Conservation (phyloP, 495 filamentous ascomycete genomes). For the Chaetomium fimeti region DNA sequence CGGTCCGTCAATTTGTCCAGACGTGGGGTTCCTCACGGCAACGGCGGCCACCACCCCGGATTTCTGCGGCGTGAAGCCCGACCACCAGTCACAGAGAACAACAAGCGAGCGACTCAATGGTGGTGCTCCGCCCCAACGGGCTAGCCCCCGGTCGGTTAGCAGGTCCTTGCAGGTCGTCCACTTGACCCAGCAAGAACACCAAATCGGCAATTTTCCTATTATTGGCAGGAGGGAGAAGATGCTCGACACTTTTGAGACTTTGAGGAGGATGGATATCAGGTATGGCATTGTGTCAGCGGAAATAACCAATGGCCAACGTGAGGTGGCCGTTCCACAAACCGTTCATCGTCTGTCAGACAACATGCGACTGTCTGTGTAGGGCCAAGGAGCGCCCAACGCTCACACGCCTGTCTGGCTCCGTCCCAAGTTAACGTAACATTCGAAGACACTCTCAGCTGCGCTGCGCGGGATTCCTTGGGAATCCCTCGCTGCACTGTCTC, state of each 20-base stretch:
- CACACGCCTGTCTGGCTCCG: not conserved
- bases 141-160: constrained; percentile 9
- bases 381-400: not conserved
- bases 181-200: no score
- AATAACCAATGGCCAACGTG: no score
- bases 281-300: no score
- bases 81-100: not conserved
- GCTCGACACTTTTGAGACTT: no score
- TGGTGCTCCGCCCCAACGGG: not conserved
- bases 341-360: not conserved
- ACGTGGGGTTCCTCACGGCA: constrained; percentile 4
- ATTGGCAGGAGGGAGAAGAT: no score
- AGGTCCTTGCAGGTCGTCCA: not conserved
- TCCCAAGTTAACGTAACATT: constrained; percentile 16
- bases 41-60: not conserved
- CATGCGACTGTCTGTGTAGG: no score
- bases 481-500: not conserved
- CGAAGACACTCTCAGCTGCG: not conserved
- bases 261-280: no score
- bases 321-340: not conserved
- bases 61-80: not conserved
- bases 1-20: no score
- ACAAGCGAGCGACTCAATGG: not conserved
- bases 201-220: no score
- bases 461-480: not conserved